Percentiles rank a stretch among this genome's conserved stretches.
Evolutionary conservation across 768 basidiomycete species (phyloP).

Genomic region (Dioszegia aurantiaca): DNA sequence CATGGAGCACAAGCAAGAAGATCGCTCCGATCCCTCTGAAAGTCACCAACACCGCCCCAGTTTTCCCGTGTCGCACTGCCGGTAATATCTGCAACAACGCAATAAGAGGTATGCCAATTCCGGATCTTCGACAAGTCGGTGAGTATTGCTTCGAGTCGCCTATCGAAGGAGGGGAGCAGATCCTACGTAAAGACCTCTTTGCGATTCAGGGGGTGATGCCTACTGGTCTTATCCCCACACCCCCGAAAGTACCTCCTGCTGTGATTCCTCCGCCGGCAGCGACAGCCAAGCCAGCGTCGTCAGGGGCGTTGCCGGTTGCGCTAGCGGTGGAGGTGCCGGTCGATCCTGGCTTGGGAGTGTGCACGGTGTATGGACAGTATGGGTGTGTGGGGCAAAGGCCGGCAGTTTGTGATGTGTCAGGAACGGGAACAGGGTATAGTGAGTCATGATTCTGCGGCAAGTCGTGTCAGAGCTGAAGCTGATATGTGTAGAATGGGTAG

Average conservation of each 20-base stretch:
- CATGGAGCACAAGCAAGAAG: neutral
- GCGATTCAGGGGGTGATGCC: too few relatives aligned
- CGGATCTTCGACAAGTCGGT: neutral
- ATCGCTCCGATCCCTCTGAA: slow-evolving; percentile 1
- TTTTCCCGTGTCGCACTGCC: slow-evolving; percentile 6
- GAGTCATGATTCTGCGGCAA: neutral
- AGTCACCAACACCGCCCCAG: slow-evolving; percentile 6
- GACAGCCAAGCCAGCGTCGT: too few relatives aligned
- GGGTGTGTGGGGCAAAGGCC: slow-evolving; percentile 6
- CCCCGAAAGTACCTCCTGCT: too few relatives aligned
- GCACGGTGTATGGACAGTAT: neutral
- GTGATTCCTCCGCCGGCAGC: too few relatives aligned
- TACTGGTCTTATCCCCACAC: too few relatives aligned
- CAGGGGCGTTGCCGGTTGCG: too few relatives aligned
- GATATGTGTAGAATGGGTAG: slow-evolving; percentile 3
- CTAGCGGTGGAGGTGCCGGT: too few relatives aligned
- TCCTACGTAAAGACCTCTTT: too few relatives aligned
- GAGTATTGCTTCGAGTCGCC: too few relatives aligned
- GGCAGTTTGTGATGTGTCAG: slow-evolving; percentile 4
- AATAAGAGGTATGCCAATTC: neutral
- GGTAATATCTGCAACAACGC: neutral
- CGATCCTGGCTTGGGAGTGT: neutral
- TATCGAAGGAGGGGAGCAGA: too few relatives aligned
- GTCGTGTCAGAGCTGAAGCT: neutral
- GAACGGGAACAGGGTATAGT: neutral